Conservation (phyloP, 306 rosid species). For the Fragaria ananassa region DNA sequence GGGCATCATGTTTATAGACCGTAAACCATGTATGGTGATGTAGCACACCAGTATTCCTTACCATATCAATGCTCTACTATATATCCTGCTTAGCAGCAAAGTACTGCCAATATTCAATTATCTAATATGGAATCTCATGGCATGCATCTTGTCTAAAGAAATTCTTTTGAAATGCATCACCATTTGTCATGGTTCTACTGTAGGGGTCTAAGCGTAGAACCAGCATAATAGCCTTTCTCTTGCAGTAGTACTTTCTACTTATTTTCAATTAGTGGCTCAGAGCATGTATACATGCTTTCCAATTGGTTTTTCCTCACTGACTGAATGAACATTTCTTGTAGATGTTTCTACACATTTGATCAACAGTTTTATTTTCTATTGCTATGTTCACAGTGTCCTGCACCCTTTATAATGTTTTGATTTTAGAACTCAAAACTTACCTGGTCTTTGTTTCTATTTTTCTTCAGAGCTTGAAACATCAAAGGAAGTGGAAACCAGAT, state of each 20-base stretch:
- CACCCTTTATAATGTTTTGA: no score
- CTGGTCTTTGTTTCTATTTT: no score
- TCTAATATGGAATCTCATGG: neutral
- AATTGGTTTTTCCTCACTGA: neutral
- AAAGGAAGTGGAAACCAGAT: no score
- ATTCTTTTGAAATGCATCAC: neutral
- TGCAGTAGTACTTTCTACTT: neutral
- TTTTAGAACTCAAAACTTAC: no score
- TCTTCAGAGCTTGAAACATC: no score
- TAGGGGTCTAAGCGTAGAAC: no score
- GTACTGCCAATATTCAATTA: neutral
- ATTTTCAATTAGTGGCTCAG: neutral
- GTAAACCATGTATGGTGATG: neutral
- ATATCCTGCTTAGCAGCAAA: neutral
- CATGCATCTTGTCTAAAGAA: slow-evolving; percentile 1
- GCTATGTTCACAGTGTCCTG: slow-evolving; percentile 55
- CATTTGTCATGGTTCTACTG: neutral
- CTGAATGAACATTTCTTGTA: neutral
- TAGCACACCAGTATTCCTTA: neutral
- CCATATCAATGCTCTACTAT: neutral
- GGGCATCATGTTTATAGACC: neutral
- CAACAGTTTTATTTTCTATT: neutral
- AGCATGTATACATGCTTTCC: neutral
- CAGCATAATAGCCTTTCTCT: neutral
- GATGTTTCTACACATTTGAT: slow-evolving; percentile 3